Percentiles rank a stretch among this genome's conserved stretches.
Conservation (phyloP, 306 rosid species). For the Cercis canadensis region DNA sequence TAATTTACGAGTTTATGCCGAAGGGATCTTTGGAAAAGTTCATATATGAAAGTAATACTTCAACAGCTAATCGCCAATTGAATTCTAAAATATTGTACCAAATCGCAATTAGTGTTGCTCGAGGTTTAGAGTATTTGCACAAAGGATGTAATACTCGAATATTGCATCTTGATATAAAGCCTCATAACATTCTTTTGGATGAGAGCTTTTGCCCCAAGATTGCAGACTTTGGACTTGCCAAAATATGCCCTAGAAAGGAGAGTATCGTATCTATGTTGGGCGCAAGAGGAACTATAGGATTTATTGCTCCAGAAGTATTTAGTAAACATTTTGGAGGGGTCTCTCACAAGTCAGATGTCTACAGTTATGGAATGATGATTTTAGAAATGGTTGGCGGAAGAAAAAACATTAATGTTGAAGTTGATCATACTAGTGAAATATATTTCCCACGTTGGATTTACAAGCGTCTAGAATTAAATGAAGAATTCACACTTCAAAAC, state of each 20-base stretch:
- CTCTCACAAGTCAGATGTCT: conserved; percentile 44
- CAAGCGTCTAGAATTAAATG: conserved; percentile 20
- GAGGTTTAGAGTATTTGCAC: conserved; percentile 47
- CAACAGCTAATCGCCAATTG: neutral
- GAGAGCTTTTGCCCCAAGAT: conserved; percentile 27
- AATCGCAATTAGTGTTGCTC: conserved; percentile 42
- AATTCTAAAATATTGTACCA: conserved; percentile 25
- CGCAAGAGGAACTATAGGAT: conserved; percentile 40
- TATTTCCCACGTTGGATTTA: conserved; percentile 44
- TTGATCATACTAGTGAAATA: conserved; percentile 27
- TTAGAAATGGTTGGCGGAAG: conserved; percentile 41
- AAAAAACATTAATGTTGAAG: conserved; percentile 10
- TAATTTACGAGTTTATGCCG: conserved; percentile 40
- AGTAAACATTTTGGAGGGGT: conserved; percentile 26
- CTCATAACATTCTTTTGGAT: conserved; percentile 30
- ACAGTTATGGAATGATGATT: conserved; percentile 41
- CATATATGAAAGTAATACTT: conserved; percentile 4
- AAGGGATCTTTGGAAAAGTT: conserved; percentile 46
- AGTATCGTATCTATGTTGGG: conserved; percentile 7
- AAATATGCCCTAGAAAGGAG: conserved; percentile 6
- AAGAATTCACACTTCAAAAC: conserved; percentile 18
- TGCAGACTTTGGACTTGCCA: conserved; percentile 45
- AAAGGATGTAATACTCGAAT: conserved; percentile 42
- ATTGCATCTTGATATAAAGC: conserved; percentile 48
- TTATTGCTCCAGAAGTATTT: conserved; percentile 25